phyloP scores from a whole-genome alignment of 2,329 filamentous ascomycete genomes.

The Talaromyces sp. region DNA sequence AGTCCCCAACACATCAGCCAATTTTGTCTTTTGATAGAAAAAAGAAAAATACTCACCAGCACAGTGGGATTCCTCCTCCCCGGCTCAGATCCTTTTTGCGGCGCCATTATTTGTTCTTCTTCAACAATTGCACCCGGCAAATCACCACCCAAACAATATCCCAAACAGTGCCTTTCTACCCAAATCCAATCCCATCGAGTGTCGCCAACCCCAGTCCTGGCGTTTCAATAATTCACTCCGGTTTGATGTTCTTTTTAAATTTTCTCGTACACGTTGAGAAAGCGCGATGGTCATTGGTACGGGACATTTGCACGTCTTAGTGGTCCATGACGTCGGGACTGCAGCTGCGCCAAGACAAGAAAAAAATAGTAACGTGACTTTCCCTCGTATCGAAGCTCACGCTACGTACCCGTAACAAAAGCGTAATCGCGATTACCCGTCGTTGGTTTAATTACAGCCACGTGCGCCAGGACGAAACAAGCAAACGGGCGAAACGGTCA shows the following conservation, averaged over 20 bases:
- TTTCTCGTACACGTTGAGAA: not conserved
- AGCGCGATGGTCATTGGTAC: conserved; percentile 1
- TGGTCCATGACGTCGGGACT: conserved; percentile 6
- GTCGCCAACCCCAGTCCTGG: not conserved
- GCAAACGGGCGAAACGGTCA: not conserved
- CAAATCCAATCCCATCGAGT: not conserved
- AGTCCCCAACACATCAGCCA: not conserved
- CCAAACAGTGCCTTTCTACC: not conserved
- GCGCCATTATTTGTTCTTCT: conserved; percentile 6
- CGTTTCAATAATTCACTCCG: not conserved
- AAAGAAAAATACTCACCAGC: conserved; percentile 27
- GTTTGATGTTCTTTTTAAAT: not conserved
- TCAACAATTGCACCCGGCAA: not conserved
- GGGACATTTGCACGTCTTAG: conserved; percentile 2
- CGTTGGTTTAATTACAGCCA: not conserved
- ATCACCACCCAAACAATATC: not conserved
- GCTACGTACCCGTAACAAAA: not conserved
- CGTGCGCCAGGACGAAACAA: not conserved
- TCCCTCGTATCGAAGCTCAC: not conserved
- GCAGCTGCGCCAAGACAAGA: not conserved
- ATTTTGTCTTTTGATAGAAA: not conserved
- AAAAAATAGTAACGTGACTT: not conserved
- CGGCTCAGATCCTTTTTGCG: conserved; percentile 12
- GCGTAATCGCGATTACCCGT: not conserved
- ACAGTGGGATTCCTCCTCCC: conserved; percentile 42